Base-by-base conservation (phyloP, 1,284 basidiomycete genomes). In the Tilletia indica region DNA sequence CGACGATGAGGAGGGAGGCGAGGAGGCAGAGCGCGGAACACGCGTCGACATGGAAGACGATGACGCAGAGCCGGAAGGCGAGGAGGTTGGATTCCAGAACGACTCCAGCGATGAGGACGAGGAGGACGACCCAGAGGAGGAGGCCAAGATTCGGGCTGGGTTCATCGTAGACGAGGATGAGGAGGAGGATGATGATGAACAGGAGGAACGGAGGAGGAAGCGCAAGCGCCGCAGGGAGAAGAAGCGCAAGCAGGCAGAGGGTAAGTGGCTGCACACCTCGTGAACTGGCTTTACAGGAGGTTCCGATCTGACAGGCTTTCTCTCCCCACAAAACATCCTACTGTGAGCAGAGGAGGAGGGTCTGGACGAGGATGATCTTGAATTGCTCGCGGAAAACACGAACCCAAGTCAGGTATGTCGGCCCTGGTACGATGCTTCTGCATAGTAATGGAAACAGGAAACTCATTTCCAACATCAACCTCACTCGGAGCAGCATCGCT, bases 291-390 rank as follows among this genome's bases (percentile, higher is more conserved):
- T 14, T 8, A 14, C 1, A 45, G 42, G 1, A 45, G 42, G 42
- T 45, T 45, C 42, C 9, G 42, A 9, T 45, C 14, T 45, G 42
- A 45, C 42, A 45, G 42, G 14, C 42, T 45, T 45, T 45, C 42
- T 45, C 42, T 14, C 6, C 14, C 42, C 14, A 8, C 42, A 8
- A 45, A 9, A 8, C 42, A 14, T 14, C 42, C 42, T 9, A 1
- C 42, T 45, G 9, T 3, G 42, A 9, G 42, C 34, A 38, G 85
- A 91, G 38, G 90, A 91, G 72, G 92, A 87, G 42, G 87, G 87
- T n/a, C 86, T 97, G 61, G 94, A 97, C 77, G 96, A 98, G 70
- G 97, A 99, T 81, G 97, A 99, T 82, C 86, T 99, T 70, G 95
- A 96, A 69, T 88, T 99, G 9, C 85, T 99, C 31, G 93, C 93